Percentiles rank a stretch among this genome's conserved stretches.
Conservation (phyloP, 192 early-diverging fungal genomes). For the Spizellomyces punctatus region DNA sequence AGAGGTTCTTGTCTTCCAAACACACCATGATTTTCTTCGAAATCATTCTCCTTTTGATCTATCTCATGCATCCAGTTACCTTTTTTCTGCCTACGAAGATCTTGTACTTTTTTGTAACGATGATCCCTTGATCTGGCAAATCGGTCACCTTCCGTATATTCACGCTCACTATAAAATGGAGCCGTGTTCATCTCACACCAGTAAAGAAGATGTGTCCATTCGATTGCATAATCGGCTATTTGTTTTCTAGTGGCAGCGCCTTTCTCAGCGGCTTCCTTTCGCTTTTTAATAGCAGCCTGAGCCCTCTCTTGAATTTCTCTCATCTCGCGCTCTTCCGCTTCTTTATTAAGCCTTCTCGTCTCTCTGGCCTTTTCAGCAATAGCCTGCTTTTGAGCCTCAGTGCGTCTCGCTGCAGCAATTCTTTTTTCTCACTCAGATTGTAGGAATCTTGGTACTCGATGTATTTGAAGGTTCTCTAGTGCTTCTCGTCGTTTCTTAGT, state of each 20-base stretch:
- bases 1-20: no score
- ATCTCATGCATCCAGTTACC: not conserved
- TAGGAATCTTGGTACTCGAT: no score
- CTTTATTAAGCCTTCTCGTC: no score
- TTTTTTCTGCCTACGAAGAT: slow-evolving; percentile 2
- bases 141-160: slow-evolving; percentile 19
- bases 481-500: no score
- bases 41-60: slow-evolving; percentile 1
- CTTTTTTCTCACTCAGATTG: no score
- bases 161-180: slow-evolving; percentile 3
- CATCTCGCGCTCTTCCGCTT: no score
- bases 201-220: slow-evolving; percentile 18
- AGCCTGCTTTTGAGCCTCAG: no score
- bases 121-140: slow-evolving; percentile 1
- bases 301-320: no score
- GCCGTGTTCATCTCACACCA: not conserved
- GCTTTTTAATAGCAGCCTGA: no score
- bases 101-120: not conserved
- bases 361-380: no score
- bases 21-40: slow-evolving; percentile 3
- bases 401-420: no score
- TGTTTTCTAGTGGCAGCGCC: not conserved
- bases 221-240: not conserved
- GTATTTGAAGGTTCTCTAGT: no score
- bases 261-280: not conserved